Conservation (phyloP, 2,329 filamentous ascomycete species). For the Xenoacremonium recifei region DNA sequence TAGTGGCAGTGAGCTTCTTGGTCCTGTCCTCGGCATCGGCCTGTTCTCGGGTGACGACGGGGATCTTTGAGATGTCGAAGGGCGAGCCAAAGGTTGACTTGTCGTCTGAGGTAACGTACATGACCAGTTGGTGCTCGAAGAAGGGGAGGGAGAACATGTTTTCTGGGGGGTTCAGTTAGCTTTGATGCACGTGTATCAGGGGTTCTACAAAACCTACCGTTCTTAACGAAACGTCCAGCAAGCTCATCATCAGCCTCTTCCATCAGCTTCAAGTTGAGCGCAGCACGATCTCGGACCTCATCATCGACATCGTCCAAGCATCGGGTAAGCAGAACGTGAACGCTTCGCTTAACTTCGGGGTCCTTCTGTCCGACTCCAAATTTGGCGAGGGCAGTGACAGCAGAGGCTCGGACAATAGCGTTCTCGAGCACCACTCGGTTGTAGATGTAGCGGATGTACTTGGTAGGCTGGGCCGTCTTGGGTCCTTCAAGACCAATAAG, state of each 20-base stretch:
- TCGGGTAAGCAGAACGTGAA: constrained; percentile 85
- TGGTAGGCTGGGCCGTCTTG: constrained; percentile 91
- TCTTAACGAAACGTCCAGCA: constrained; percentile 87
- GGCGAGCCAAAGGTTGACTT: constrained; percentile 79
- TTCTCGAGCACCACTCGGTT: constrained; percentile 98
- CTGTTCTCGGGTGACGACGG: constrained; percentile 92
- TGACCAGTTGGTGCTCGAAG: constrained; percentile 94
- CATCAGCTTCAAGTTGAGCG: constrained; percentile 90
- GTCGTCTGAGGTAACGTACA: constrained; percentile 93
- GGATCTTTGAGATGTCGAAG: constrained; percentile 89
- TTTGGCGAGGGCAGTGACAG: constrained; percentile 92
- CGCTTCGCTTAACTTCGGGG: constrained; percentile 93
- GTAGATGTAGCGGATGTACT: constrained; percentile 99
- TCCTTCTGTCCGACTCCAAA: constrained; percentile 97
- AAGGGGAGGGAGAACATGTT: constrained; percentile 93
- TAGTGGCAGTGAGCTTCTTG: constrained; percentile 92
- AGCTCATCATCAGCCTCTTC: constrained; percentile 86
- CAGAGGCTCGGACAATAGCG: constrained; percentile 89
- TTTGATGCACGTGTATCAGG: background rate
- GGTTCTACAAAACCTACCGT: constrained; percentile 53
- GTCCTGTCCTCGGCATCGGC: constrained; percentile 93
- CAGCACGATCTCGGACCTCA: constrained; percentile 93
- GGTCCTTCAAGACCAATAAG: constrained; percentile 92
- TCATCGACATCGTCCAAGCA: constrained; percentile 97
- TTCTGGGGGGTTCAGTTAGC: constrained; percentile 53